Evolutionary conservation across 2,329 filamentous ascomycete species (phyloP).

Genomic region (Arthroderma uncinatum): DNA sequence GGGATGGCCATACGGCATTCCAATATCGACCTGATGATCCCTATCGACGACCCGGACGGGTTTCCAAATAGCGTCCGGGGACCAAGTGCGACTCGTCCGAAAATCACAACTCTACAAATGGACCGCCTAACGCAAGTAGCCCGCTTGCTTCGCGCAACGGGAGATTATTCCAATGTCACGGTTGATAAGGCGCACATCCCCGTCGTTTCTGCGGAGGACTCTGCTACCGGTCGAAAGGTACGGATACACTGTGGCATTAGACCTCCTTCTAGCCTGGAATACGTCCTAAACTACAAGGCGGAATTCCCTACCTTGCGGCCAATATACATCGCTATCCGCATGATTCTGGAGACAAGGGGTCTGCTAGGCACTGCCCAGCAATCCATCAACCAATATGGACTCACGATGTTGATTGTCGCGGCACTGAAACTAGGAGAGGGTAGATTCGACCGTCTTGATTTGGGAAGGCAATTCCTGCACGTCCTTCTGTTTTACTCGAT

Average conservation of each 20-base stretch:
- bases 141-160: slow-evolving; percentile 16
- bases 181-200: slow-evolving; percentile 22
- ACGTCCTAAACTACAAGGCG: slow-evolving; percentile 37
- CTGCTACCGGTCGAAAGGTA: slow-evolving; percentile 39
- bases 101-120: slow-evolving; percentile 19
- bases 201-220: slow-evolving; percentile 33
- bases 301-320: slow-evolving; percentile 41
- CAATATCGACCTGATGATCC: slow-evolving; percentile 42
- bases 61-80: slow-evolving; percentile 13
- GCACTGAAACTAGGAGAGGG: slow-evolving; percentile 38
- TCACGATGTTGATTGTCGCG: slow-evolving; percentile 48
- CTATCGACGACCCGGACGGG: slow-evolving; percentile 19
- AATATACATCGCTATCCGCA: slow-evolving; percentile 42
- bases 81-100: slow-evolving; percentile 27
- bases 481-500: slow-evolving; percentile 41
- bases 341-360: slow-evolving; percentile 40
- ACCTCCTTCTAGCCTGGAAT: slow-evolving; percentile 29
- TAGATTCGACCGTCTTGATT: slow-evolving; percentile 20
- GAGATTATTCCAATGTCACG: slow-evolving; percentile 17
- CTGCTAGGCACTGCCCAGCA: slow-evolving; percentile 39
- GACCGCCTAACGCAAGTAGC: slow-evolving; percentile 20
- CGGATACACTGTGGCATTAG: slow-evolving; percentile 42
- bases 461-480: slow-evolving; percentile 37
- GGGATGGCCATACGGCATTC: slow-evolving; percentile 44
- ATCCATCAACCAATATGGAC: slow-evolving; percentile 44